Evolutionary conservation across 148 eudicot genomes (phyloP).

Genomic region (Rhododendron kiyosumense): DNA sequence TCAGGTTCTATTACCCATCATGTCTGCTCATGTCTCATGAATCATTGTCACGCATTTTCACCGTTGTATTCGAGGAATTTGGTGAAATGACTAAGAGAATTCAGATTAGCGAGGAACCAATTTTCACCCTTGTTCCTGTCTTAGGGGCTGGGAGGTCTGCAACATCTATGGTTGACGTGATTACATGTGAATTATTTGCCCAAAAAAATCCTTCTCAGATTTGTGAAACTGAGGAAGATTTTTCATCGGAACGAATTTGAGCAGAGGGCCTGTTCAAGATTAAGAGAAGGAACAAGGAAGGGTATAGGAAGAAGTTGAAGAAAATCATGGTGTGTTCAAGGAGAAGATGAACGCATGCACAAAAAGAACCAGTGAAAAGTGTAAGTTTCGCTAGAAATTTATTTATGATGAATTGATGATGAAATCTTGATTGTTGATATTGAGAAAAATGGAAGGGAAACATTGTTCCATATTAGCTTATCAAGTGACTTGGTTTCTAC

Average conservation of each 20-base stretch:
- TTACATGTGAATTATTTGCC: slow-evolving; percentile 75
- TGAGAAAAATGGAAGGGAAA: not conserved
- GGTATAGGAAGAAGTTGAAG: not conserved
- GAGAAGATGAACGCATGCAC: not conserved
- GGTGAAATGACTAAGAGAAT: slow-evolving; percentile 33
- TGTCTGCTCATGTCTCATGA: slow-evolving; percentile 38
- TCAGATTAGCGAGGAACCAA: slow-evolving; percentile 28
- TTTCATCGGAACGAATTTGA: not conserved
- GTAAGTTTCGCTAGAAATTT: not conserved
- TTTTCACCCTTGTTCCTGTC: slow-evolving; percentile 82
- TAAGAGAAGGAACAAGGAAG: not conserved
- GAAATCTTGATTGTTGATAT: not conserved
- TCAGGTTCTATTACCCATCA: slow-evolving; percentile 66
- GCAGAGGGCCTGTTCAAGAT: not conserved
- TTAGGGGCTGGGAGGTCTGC: slow-evolving; percentile 61
- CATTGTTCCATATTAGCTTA: not conserved
- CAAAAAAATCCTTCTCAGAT: slow-evolving; percentile 26
- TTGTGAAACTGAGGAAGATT: not conserved
- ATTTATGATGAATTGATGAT: not conserved
- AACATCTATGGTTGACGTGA: slow-evolving; percentile 48
- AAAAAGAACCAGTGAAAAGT: not conserved
- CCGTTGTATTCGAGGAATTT: slow-evolving; percentile 40
- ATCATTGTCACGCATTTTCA: slow-evolving; percentile 40
- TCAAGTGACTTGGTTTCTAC: not conserved
- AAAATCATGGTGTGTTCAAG: not conserved